A percentile compares a stretch with the other conserved stretches of the same genome.
phyloP scores from a whole-genome alignment of 2,329 filamentous ascomycete genomes.

The Colletotrichum graminicola region DNA sequence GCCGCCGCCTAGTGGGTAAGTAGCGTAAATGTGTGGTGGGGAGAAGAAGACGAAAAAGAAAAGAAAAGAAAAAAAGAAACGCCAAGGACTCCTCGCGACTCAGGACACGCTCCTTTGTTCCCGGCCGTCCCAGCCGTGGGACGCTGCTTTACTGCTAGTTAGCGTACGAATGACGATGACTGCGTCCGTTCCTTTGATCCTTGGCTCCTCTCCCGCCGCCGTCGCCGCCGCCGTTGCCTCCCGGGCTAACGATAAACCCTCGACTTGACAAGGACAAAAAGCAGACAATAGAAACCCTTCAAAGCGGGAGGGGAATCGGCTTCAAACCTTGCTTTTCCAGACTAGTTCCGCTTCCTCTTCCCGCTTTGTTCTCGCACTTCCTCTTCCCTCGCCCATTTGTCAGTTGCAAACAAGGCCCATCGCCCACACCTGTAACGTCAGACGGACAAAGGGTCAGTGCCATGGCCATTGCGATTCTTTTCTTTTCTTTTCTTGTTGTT shows the following conservation, averaged over 20 bases:
- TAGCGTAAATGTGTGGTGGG: no score
- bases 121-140: no score
- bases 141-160: neutral
- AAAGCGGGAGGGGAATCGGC: neutral
- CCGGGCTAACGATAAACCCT: neutral
- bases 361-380: conserved; percentile 23
- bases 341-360: neutral
- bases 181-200: neutral
- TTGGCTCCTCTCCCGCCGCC: no score
- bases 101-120: neutral
- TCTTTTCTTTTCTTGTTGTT: no score
- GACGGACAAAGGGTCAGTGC: conserved; percentile 38
- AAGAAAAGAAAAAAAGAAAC: neutral
- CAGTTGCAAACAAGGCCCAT: conserved; percentile 1
- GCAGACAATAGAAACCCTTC: neutral
- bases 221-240: no score
- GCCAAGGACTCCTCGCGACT: conserved; percentile 9
- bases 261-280: neutral
- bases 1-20: no score
- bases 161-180: neutral
- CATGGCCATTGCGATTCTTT: neutral
- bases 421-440: conserved; percentile 38
- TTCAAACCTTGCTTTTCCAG: neutral
- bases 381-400: neutral
- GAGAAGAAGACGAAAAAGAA: no score